Evolutionary conservation across 2,329 filamentous ascomycete genomes (phyloP), one percentile per base, ranked within the genome.

Genomic region (Trichoderma koningii): DNA sequence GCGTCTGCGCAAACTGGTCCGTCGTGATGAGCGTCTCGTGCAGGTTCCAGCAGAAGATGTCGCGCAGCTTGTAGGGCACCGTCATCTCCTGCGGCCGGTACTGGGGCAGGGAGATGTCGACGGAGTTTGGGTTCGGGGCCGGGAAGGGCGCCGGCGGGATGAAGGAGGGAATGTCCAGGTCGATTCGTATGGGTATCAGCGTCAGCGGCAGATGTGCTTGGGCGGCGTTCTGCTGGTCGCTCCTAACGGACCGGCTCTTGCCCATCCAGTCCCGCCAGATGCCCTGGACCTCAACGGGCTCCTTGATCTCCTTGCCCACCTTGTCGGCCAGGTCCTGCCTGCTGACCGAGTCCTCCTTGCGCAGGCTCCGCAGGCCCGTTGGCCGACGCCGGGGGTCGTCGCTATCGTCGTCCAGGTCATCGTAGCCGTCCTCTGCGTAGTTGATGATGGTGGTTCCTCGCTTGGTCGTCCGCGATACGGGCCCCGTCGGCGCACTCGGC

Each of bases 221-320:
- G 3, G 85, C 85, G 59, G 84, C 83, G 71, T 83, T 85, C 68
- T 88, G 85, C 69, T 86, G 77, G 67, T 89, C 87, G 47, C 83
- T 83, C 56, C 82, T 79, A n/a, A 80, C 75, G 15, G 78, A 75
- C 52, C 81, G 82, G 67, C 85, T 81, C 78, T 94, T 93, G 66
- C 90, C 87, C 87, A 97, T 96, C 93, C 94, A 98, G 71, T 97
- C 93, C 73, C 94, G 86, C 87, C 92, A 97, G 72, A 97, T 91
- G 66, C 92, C 91, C 76, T 97, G 93, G 19, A 96, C 83, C 23
- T 94, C 86, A 17, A 97, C 90, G 0, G 94, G 94, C 70, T 83
- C 82, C 69, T 81, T 81, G 30, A 92, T 87, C 73, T 97, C 93
- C 78, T 95, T 96, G 69, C 92, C 92, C 67, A 94, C 82, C 76